Evolutionary conservation across 2,329 filamentous ascomycete species (phyloP).

Genomic region (Cladosporium sp.): DNA sequence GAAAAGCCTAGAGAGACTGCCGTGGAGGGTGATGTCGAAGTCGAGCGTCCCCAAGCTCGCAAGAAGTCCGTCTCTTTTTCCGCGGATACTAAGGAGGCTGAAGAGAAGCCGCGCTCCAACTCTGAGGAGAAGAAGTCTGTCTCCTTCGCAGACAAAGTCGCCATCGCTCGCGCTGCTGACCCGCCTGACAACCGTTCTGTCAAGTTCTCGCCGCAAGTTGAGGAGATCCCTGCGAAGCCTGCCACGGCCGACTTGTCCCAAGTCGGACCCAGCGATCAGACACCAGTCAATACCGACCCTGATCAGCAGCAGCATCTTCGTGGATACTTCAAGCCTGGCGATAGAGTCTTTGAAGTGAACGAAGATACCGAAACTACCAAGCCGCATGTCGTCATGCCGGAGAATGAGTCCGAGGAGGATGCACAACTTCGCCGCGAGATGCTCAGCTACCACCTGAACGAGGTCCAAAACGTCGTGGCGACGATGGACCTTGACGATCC

Average conservation of each 20-base stretch:
- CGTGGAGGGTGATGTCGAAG: constrained; percentile 1
- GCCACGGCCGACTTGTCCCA: not conserved
- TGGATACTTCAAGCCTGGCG: constrained; percentile 30
- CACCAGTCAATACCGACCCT: constrained; percentile 8
- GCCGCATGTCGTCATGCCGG: constrained; percentile 56
- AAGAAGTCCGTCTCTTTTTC: constrained; percentile 60
- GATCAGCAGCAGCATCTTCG: constrained; percentile 25
- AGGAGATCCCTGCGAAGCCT: constrained; percentile 27
- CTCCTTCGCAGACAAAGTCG: constrained; percentile 33
- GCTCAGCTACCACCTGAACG: constrained; percentile 81
- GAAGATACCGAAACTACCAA: constrained; percentile 38
- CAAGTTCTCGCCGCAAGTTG: constrained; percentile 29
- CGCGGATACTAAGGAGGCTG: constrained; percentile 52
- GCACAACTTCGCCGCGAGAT: constrained; percentile 77
- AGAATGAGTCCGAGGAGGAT: constrained; percentile 74
- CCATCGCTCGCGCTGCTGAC: constrained; percentile 30
- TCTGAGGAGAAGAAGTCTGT: constrained; percentile 31
- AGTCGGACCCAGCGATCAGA: not conserved
- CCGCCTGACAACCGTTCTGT: constrained; percentile 29
- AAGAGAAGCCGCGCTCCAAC: constrained; percentile 29
- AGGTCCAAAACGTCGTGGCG: constrained; percentile 87
- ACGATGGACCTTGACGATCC: constrained; percentile 78
- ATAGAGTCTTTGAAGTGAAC: constrained; percentile 41
- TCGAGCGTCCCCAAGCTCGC: constrained; percentile 22
- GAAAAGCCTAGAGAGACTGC: not conserved